Evolutionary conservation across 1,284 basidiomycete genomes (phyloP).

Genomic region (Cutaneotrichosporon cavernicola): DNA sequence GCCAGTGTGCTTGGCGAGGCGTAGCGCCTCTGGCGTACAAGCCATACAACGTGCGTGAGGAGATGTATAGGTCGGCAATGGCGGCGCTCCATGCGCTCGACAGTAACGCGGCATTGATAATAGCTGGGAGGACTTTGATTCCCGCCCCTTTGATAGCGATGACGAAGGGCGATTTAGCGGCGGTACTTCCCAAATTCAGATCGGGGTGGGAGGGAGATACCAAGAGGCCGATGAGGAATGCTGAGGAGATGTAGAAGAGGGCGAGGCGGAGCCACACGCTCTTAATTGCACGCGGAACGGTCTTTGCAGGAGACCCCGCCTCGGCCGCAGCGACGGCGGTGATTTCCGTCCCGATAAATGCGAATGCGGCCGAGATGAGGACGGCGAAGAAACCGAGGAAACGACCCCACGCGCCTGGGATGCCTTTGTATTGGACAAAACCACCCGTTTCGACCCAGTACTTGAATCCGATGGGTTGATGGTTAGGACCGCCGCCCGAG

Average conservation of each 20-base stretch:
- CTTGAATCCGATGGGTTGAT: constrained; percentile 51
- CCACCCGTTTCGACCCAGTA: constrained; percentile 56
- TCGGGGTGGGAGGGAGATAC: constrained; percentile 65
- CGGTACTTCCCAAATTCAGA: constrained; percentile 61
- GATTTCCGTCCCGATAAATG: constrained; percentile 43
- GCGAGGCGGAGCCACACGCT: constrained; percentile 68
- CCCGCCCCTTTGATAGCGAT: constrained; percentile 67
- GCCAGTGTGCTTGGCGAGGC: constrained; percentile 54
- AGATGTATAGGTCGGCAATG: constrained; percentile 59
- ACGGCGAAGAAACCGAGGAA: constrained; percentile 33
- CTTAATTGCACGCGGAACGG: constrained; percentile 72
- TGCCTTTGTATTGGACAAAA: constrained; percentile 52
- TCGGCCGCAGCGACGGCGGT: constrained; percentile 54
- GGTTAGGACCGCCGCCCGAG: constrained; percentile 52
- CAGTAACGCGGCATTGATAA: constrained; percentile 64
- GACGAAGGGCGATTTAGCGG: constrained; percentile 75
- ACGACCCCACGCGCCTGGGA: constrained; percentile 54
- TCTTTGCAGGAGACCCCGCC: constrained; percentile 64
- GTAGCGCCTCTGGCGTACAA: constrained; percentile 64
- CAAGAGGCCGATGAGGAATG: constrained; percentile 69
- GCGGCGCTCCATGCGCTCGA: constrained; percentile 58
- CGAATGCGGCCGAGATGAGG: constrained; percentile 21
- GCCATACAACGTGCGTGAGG: constrained; percentile 59
- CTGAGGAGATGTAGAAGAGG: constrained; percentile 63
- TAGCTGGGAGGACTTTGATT: constrained; percentile 69